Evolutionary conservation across 768 basidiomycete species (phyloP).

Genomic region (Boletus tomentosulus): DNA sequence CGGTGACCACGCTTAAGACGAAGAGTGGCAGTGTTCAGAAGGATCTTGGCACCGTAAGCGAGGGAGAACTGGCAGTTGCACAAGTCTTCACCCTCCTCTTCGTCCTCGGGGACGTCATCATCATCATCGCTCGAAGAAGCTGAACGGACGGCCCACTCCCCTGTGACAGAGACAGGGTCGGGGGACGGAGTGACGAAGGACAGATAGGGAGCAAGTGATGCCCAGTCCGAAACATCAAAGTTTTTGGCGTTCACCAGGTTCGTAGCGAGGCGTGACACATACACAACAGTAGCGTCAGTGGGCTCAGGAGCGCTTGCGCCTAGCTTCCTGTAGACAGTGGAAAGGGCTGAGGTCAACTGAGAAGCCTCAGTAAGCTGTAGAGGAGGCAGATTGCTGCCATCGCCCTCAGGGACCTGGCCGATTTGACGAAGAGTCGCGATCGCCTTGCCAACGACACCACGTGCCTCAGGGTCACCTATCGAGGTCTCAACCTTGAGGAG

Average conservation of each 20-base stretch:
- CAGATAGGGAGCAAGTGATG: constrained; percentile 72
- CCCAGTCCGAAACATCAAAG: constrained; percentile 89
- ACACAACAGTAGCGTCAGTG: constrained; percentile 57
- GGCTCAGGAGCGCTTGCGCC: constrained; percentile 54
- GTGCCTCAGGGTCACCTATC: constrained; percentile 98
- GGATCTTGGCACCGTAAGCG: constrained; percentile 97
- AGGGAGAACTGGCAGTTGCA: constrained; percentile 99
- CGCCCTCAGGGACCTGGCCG: constrained; percentile 80
- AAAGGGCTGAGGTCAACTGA: constrained; percentile 61
- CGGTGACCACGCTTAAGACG: constrained; percentile 98
- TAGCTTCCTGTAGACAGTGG: constrained; percentile 82
- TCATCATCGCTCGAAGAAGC: constrained; percentile 75
- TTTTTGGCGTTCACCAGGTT: constrained; percentile 87
- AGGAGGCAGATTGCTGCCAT: constrained; percentile 90
- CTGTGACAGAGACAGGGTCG: constrained; percentile 62
- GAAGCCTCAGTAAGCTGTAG: constrained; percentile 71
- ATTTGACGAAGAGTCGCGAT: constrained; percentile 95
- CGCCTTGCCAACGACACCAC: constrained; percentile 84
- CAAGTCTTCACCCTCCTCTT: constrained; percentile 97
- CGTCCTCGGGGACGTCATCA: constrained; percentile 70
- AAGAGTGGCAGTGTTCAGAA: constrained; percentile 93
- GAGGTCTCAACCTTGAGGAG: constrained; percentile 92
- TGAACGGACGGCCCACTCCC: constrained; percentile 88
- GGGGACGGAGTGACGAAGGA: constrained; percentile 59
- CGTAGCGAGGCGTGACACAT: constrained; percentile 76